Percentiles rank a stretch among this genome's conserved stretches.
phyloP scores from a whole-genome alignment of 2,329 filamentous ascomycete genomes.

The Nemania sp. region DNA sequence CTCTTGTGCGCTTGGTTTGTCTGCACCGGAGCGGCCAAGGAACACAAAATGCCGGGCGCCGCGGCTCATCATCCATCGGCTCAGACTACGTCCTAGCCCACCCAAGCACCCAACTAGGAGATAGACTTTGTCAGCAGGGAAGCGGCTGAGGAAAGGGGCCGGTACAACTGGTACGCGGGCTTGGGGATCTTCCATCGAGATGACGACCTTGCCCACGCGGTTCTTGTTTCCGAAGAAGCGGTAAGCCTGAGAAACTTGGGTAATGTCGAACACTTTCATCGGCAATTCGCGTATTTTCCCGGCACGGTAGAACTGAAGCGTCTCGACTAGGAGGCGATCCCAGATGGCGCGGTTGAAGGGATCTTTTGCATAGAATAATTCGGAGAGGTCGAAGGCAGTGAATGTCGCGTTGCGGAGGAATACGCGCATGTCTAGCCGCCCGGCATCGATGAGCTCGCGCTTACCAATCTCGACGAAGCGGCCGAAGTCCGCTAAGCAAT shows the following conservation, averaged over 20 bases:
- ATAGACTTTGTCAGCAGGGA: conserved; percentile 22
- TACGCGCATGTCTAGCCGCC: conserved; percentile 52
- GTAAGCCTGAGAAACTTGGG: conserved; percentile 17
- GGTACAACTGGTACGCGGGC: neutral
- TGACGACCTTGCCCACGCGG: conserved; percentile 29
- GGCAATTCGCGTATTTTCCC: conserved; percentile 7
- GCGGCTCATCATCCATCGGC: conserved; percentile 45
- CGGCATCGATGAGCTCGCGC: conserved; percentile 52
- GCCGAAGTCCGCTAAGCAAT: conserved; percentile 53
- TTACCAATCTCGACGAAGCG: conserved; percentile 54
- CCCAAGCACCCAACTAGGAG: conserved; percentile 41
- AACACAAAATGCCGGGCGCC: conserved; percentile 50
- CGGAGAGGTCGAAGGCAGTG: conserved; percentile 53
- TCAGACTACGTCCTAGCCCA: conserved; percentile 44
- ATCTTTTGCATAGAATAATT: conserved; percentile 15
- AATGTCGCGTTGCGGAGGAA: conserved; percentile 57
- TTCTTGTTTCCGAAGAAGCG: conserved; percentile 13
- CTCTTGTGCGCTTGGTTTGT: conserved; percentile 33
- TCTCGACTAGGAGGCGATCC: neutral
- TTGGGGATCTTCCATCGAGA: conserved; percentile 18
- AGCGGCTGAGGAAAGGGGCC: neutral
- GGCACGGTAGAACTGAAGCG: conserved; percentile 12
- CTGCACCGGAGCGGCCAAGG: conserved; percentile 46
- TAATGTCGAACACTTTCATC: conserved; percentile 12
- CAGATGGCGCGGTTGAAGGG: neutral